A percentile compares a stretch with the other conserved stretches of the same genome.
Conservation (phyloP, 257 asterid species). For the Jaltomata sinuosa region DNA sequence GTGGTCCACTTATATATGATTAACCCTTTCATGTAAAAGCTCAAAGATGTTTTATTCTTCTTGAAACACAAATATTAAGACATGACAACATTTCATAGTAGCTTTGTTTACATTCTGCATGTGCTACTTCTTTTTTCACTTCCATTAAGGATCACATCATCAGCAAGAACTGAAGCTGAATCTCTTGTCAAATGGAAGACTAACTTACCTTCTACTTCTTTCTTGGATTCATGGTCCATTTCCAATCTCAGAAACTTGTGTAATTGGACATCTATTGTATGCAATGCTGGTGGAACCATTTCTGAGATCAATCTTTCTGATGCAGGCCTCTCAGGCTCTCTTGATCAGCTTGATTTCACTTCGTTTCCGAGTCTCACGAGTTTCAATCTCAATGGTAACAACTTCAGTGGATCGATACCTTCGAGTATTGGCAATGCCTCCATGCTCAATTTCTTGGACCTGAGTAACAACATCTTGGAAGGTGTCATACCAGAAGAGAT, state of each 20-base stretch:
- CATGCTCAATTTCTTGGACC: conserved; percentile 50
- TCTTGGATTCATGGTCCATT: conserved; percentile 52
- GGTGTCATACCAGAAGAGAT: conserved; percentile 51
- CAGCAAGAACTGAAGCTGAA: conserved; percentile 47
- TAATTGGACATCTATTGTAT: conserved; percentile 49
- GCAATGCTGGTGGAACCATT: conserved; percentile 35
- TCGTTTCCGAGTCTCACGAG: conserved; percentile 28
- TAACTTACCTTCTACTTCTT: conserved; percentile 12
- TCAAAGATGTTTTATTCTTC: not conserved
- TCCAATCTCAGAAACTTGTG: conserved; percentile 39
- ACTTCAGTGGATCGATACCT: conserved; percentile 56
- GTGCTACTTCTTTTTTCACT: conserved; percentile 10
- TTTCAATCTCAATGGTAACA: conserved; percentile 36
- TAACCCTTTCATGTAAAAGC: not conserved
- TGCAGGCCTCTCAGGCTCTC: conserved; percentile 28
- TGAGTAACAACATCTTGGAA: conserved; percentile 39
- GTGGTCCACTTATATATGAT: not conserved
- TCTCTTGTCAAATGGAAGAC: conserved; percentile 57
- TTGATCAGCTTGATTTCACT: conserved; percentile 35
- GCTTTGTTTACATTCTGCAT: conserved; percentile 14
- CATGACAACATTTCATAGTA: conserved; percentile 23
- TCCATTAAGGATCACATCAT: conserved; percentile 24
- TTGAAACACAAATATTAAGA: not conserved
- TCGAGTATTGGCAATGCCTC: conserved; percentile 41
- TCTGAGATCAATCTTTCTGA: conserved; percentile 32